Conservation (phyloP, 2,329 filamentous ascomycete genomes). For the Colletotrichum noveboracense region DNA sequence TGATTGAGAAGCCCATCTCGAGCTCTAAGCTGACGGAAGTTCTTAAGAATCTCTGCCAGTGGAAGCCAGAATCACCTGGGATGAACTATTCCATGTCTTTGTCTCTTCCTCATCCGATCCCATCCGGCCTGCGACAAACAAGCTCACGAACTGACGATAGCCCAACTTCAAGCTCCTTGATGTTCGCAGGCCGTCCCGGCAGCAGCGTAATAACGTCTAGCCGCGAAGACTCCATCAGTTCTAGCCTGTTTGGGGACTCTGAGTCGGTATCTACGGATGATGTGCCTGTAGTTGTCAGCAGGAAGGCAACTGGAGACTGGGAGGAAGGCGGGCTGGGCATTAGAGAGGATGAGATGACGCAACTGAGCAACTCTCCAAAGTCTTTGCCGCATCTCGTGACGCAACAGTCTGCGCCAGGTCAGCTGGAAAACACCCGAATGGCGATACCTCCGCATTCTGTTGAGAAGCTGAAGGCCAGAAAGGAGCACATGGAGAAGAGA, state of each 20-base stretch:
- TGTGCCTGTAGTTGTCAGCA: slow-evolving; percentile 74
- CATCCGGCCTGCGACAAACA: slow-evolving; percentile 69
- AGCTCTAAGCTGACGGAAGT: slow-evolving; percentile 90
- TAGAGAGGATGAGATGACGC: slow-evolving; percentile 60
- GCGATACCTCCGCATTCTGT: slow-evolving; percentile 67
- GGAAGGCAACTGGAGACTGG: slow-evolving; percentile 80
- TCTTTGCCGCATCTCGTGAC: slow-evolving; percentile 60
- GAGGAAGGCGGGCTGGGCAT: slow-evolving; percentile 81
- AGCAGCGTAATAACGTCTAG: slow-evolving; percentile 82
- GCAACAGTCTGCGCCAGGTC: slow-evolving; percentile 69
- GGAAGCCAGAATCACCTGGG: slow-evolving; percentile 75
- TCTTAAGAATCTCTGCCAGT: slow-evolving; percentile 86
- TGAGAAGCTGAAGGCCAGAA: slow-evolving; percentile 77
- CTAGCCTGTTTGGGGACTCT: slow-evolving; percentile 85
- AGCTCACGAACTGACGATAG: slow-evolving; percentile 75
- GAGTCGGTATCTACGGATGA: slow-evolving; percentile 83
- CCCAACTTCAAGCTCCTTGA: slow-evolving; percentile 79
- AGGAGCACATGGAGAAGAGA: slow-evolving; percentile 76
- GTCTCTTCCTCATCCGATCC: slow-evolving; percentile 62
- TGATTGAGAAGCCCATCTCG: slow-evolving; percentile 97
- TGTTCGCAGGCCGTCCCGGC: slow-evolving; percentile 71
- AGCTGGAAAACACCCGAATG: slow-evolving; percentile 56
- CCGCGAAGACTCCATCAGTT: slow-evolving; percentile 87
- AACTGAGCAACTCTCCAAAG: slow-evolving; percentile 40
- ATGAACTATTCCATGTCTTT: slow-evolving; percentile 46